Evolutionary conservation across 2,329 filamentous ascomycete genomes (phyloP), one percentile per base, ranked within the genome.

Genomic region (Pseudogymnoascus sp.): DNA sequence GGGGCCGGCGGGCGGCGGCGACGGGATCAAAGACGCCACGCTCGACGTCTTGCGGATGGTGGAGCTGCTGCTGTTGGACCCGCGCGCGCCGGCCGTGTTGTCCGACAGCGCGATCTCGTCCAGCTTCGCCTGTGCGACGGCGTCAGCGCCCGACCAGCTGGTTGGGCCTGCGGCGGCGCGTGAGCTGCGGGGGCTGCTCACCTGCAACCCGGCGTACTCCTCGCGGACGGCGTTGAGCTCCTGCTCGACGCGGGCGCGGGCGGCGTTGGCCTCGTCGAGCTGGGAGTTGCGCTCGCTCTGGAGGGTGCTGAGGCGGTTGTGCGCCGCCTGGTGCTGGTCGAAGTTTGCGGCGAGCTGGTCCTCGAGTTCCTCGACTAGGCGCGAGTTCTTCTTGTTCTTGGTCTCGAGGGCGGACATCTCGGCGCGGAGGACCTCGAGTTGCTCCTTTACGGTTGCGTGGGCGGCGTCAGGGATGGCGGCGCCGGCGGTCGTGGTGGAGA

Each of bases 341-440:
- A 92, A 99, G 77, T 95, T 97, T 74, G 84, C 91, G 73, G 93
- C 93, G 62, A 99, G 86, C 76, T 99, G 95, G 71, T 97, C 93
- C 76, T 99, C 95, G 4, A 99, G 86, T 77, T 99, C 93, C 74
- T 97, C 91, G 8, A 99, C 91, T 11, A 99, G 81, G 21, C 91
- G 87, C 44, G 90, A 89, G 75, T 95, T 96, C 82, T 96, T 97
- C 79, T 91, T 88, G 80, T 96, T 96, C 77, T 82, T 82, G 44
- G 75, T 79, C 70, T 87, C 83, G 21, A 89, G 76, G 47, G 87
- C 84, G 7, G 73, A 71, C 75, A 88, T 85, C 72, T 86, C 86
- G 73, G 85, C 85, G 75, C 87, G 87, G 67, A 93, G 78, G 4
- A 83, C 81, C 26, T 81, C 76, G 21, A 87, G 73, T 70, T 87